Base-by-base conservation (phyloP, 2,329 filamentous ascomycete species). In the Pyrenochaeta sp. region DNA sequence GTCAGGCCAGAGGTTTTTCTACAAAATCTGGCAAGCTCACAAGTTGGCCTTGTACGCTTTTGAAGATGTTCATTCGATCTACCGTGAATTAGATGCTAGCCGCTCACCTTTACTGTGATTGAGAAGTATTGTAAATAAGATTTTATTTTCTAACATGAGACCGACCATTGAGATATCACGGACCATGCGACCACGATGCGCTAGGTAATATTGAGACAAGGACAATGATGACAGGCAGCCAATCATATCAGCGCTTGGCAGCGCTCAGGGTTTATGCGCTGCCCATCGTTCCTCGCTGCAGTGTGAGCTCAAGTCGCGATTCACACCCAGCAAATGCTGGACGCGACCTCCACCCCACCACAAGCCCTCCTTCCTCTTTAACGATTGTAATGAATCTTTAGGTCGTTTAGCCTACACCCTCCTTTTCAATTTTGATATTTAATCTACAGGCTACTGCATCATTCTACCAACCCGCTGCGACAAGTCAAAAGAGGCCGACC, bases 381-480 rank as follows among this genome's bases (percentile, higher is more conserved):
- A 71, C 63, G 66, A 69, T 62, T 64, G 57, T 69, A 68, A 72
- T 70, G 68, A 63, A 58, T 48, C 39, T n/a, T 20, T 47, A 59
- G 66, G 63, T 58, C 35, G 7, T 36, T 27, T 45, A 54, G 60
- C 54, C 63, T 61, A 35, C 54, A 56, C 65, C 48, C 64, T 69
- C 59, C 55, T 63, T 64, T 59, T 49, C 49, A 52, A 43, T 58
- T 49, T 61, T 61, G 65, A 63, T 58, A 51, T 56, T 56, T 43
- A 44, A 45, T 46, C 36, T 54, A 42, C 23, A 9, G 23, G 23
- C 45, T 43, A 42, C 37, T 42, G 44, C 52, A 39, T 49, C 41
- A 30, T 45, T 20, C 51, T 31, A 31, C 45, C 51, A 50, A 30
- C 48, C 45, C 46, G 56, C 58, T 50, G 55, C 64, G 49, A 56